These are phyloP conservation scores for Ceratobasidium theobromae DNA, from an alignment of 1,284 basidiomycete species.

Conservation along the genomic window DNA sequence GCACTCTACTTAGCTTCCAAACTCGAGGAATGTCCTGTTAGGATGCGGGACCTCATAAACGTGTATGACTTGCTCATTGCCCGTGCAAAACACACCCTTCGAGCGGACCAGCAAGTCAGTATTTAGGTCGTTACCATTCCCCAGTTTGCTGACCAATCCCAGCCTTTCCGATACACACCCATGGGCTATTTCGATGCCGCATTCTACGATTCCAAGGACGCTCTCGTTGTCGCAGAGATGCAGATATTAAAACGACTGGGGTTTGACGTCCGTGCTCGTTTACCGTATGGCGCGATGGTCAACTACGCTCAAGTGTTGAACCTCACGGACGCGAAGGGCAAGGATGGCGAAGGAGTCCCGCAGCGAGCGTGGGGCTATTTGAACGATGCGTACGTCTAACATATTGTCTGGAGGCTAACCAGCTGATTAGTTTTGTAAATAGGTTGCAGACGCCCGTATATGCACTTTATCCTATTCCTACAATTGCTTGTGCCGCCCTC, in stretches of 20 bases:
- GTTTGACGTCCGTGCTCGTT: slow-evolving; percentile 83
- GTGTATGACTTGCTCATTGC: slow-evolving; percentile 85
- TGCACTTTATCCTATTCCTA: slow-evolving; percentile 82
- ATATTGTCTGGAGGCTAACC: not conserved
- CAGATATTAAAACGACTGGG: slow-evolving; percentile 93
- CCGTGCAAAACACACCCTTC: slow-evolving; percentile 53
- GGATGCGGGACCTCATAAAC: slow-evolving; percentile 93
- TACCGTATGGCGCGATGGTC: slow-evolving; percentile 92
- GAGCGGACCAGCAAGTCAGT: slow-evolving; percentile 1
- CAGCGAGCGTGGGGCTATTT: slow-evolving; percentile 84
- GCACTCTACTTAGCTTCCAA: slow-evolving; percentile 94
- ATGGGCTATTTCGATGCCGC: slow-evolving; percentile 83
- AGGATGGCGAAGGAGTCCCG: slow-evolving; percentile 65
- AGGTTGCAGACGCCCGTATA: slow-evolving; percentile 91
- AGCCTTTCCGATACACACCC: slow-evolving; percentile 68
- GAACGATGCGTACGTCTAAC: slow-evolving; percentile 77
- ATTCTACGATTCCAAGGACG: slow-evolving; percentile 88
- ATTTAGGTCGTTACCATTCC: not conserved
- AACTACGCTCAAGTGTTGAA: slow-evolving; percentile 94
- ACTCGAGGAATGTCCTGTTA: slow-evolving; percentile 88
- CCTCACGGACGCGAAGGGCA: slow-evolving; percentile 66
- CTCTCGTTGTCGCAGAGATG: slow-evolving; percentile 93
- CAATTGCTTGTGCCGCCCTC: slow-evolving; percentile 85
- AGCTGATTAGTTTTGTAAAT: slow-evolving; percentile 29
- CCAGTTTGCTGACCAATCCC: slow-evolving; percentile 34